phyloP scores from a whole-genome alignment of 169 alveolate genomes.

The Theileria luwenshuni region DNA sequence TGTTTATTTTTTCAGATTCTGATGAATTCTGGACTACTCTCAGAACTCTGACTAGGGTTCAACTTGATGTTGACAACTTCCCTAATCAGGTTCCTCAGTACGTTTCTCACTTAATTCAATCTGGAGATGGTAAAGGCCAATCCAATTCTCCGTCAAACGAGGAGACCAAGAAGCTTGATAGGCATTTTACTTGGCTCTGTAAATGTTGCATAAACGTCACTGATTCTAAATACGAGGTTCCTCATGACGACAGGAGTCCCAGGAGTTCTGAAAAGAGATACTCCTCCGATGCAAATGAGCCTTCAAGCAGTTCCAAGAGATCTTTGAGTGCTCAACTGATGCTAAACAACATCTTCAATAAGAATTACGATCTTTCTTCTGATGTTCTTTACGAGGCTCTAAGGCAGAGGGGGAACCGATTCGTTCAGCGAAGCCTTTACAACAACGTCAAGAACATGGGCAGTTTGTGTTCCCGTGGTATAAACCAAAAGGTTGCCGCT shows the following conservation, averaged over 20 bases:
- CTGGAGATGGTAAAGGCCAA: neutral
- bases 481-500: constrained; percentile 40
- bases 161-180: constrained; percentile 31
- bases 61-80: constrained; percentile 60
- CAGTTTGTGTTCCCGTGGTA: constrained; percentile 16
- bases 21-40: constrained; percentile 31
- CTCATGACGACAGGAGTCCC: neutral
- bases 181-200: constrained; percentile 62
- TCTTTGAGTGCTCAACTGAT: neutral
- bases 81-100: constrained; percentile 17
- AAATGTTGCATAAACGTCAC: constrained; percentile 34
- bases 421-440: constrained; percentile 60
- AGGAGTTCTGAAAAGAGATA: neutral
- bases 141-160: constrained; percentile 12
- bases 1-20: constrained; percentile 21
- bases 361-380: constrained; percentile 47
- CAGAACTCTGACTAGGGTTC: constrained; percentile 36
- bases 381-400: constrained; percentile 68
- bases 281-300: neutral
- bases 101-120: constrained; percentile 16
- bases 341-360: constrained; percentile 5
- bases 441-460: constrained; percentile 14
- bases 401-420: constrained; percentile 62
- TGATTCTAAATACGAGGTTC: constrained; percentile 5
- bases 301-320: neutral